Evolutionary conservation across 2,329 filamentous ascomycete species (phyloP).

Genomic region (Cercospora sp.): DNA sequence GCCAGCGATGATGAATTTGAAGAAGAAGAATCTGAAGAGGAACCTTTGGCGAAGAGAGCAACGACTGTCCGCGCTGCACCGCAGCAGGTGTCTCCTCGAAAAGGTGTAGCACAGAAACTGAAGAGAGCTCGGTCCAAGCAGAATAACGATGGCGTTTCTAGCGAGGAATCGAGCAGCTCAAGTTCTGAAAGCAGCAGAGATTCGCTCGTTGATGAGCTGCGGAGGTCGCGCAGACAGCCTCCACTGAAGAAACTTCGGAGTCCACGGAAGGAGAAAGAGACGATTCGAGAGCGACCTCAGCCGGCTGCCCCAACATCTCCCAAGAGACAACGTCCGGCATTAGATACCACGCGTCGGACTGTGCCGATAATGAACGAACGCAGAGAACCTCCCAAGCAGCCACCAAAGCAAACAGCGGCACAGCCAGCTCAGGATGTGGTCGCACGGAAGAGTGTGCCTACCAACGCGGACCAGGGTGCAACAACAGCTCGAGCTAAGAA

Average conservation of each 20-base stretch:
- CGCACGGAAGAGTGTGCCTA: slow-evolving; percentile 24
- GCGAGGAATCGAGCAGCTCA: slow-evolving; percentile 12
- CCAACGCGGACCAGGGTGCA: neutral
- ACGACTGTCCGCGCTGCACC: neutral
- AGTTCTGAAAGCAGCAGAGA: slow-evolving; percentile 9
- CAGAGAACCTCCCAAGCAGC: slow-evolving; percentile 2
- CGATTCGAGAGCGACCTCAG: neutral
- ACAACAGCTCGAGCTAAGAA: slow-evolving; percentile 12
- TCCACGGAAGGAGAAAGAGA: neutral
- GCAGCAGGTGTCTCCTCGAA: slow-evolving; percentile 16
- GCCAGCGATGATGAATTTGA: slow-evolving; percentile 13
- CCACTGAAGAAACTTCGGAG: neutral
- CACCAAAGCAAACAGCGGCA: neutral
- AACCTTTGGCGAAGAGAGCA: slow-evolving; percentile 1
- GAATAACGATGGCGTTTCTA: slow-evolving; percentile 7
- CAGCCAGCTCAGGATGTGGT: slow-evolving; percentile 2
- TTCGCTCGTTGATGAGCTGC: slow-evolving; percentile 20
- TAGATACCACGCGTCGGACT: neutral
- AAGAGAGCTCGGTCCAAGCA: slow-evolving; percentile 9
- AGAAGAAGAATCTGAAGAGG: slow-evolving; percentile 18
- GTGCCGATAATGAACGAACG: neutral
- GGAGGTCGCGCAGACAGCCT: neutral
- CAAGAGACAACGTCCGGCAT: neutral
- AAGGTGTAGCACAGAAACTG: slow-evolving; percentile 30
- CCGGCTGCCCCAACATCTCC: neutral